phyloP scores from a whole-genome alignment of 208 protist genomes.

The Lotmaria passim region DNA sequence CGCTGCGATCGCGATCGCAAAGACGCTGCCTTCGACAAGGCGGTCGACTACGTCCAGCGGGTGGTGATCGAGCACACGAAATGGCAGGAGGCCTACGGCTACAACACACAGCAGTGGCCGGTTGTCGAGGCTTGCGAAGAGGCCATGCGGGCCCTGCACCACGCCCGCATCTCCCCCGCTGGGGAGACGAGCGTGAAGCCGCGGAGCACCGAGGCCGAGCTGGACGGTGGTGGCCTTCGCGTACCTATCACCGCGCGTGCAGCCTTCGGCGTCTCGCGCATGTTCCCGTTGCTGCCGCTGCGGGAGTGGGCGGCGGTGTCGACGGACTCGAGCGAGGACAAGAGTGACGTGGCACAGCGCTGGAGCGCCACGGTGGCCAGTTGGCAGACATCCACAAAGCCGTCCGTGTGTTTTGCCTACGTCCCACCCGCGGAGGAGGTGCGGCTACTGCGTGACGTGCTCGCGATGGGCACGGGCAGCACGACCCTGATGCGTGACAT shows the following conservation, averaged over 20 bases:
- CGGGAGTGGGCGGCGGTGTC: conserved; percentile 16
- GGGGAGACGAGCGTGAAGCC: neutral
- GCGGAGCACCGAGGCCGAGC: neutral
- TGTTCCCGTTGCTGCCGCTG: conserved; percentile 6
- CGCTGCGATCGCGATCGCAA: conserved; percentile 58
- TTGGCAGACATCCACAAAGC: conserved; percentile 33
- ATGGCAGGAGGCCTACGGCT: conserved; percentile 69
- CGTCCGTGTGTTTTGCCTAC: conserved; percentile 59
- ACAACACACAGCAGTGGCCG: conserved; percentile 68
- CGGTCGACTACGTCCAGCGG: conserved; percentile 68
- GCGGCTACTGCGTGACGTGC: conserved; percentile 68
- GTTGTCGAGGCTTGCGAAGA: conserved; percentile 50
- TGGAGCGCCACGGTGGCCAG: conserved; percentile 50
- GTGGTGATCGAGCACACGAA: conserved; percentile 67
- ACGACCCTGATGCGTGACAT: conserved; percentile 64
- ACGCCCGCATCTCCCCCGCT: conserved; percentile 9
- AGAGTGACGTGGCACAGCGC: conserved; percentile 40
- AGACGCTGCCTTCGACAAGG: conserved; percentile 62
- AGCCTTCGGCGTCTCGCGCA: neutral
- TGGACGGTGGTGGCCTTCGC: neutral
- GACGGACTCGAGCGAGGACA: conserved; percentile 15
- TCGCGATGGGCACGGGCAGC: conserved; percentile 75
- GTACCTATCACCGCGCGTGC: neutral
- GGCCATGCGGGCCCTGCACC: conserved; percentile 34
- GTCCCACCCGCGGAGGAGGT: conserved; percentile 71